Evolutionary conservation across 2,329 filamentous ascomycete species (phyloP).

Genomic region (Cordyceps militaris): DNA sequence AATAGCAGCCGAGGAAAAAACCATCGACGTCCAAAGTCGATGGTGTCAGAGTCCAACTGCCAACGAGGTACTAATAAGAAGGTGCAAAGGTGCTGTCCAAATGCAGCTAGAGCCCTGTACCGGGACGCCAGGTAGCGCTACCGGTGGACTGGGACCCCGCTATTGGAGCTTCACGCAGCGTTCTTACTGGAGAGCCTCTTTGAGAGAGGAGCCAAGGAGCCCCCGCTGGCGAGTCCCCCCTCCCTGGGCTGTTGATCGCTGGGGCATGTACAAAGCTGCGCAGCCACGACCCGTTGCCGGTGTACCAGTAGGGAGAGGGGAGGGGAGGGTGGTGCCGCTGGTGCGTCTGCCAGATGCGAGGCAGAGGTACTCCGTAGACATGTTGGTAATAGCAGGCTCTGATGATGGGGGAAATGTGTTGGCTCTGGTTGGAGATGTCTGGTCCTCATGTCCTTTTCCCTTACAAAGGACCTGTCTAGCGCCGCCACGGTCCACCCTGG

Average conservation of each 20-base stretch:
- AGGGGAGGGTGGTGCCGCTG: too few relatives aligned
- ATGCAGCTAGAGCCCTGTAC: not conserved
- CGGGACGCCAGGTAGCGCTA: slow-evolving; percentile 1
- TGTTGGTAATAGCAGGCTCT: too few relatives aligned
- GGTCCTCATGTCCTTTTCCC: not conserved
- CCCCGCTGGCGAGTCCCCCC: not conserved
- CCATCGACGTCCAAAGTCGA: not conserved
- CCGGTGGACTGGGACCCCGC: not conserved
- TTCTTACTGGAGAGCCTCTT: not conserved
- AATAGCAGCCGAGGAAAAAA: not conserved
- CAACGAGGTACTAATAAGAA: not conserved
- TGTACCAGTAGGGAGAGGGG: too few relatives aligned
- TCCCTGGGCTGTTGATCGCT: not conserved
- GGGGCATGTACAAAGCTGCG: not conserved
- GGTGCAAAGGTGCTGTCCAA: not conserved
- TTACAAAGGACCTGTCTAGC: not conserved
- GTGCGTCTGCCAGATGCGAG: too few relatives aligned
- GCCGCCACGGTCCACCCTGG: not conserved
- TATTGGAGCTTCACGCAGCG: not conserved
- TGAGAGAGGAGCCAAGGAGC: not conserved
- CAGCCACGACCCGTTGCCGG: not conserved
- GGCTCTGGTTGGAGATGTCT: not conserved
- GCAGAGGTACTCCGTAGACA: too few relatives aligned
- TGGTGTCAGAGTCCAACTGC: too few relatives aligned
- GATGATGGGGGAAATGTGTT: not conserved